Evolutionary conservation across 2,329 filamentous ascomycete genomes (phyloP), one percentile per base, ranked within the genome.

Genomic region (Tolypocladium tropicale): DNA sequence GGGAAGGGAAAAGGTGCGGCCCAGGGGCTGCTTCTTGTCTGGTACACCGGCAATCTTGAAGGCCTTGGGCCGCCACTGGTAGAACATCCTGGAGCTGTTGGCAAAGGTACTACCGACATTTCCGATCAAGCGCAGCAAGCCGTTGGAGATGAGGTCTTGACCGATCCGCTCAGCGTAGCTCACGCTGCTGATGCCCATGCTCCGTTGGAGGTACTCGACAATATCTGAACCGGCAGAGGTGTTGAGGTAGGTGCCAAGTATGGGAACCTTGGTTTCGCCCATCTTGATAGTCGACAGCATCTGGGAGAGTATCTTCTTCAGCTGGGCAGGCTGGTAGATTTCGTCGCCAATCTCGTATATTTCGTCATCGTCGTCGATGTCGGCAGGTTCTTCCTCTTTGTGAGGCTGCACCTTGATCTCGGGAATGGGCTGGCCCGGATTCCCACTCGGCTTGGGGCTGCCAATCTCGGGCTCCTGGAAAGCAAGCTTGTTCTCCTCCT

Each of bases 401-500:
- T 84, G 82, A 50, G 87, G 80, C 23, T 88, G 84, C 43, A 97
- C 85, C 71, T 96, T 95, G 72, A 99, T 95, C 68, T 91, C 92
- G 49, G 89, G 89, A 43, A 90, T 88, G 37, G 73, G 71, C 55
- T 82, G 79, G 57, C 21, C 39, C 12, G 64, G 65, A 39, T 77
- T 70, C 52, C 81, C 78, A 54, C 58, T 65, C 46, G 77, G 69
- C 69, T 84, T 78, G 3, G 88, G 86, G 70, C 88, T 91, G 70
- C 88, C 91, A 36, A 71, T 77, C 64, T 86, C 82, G 2, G 91
- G 90, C 62, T 92, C 90, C 71, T 96, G 91, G 73, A 99, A 99
- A 41, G 92, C 94, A 55, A 99, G 81, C 74, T 99, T 97, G 72
- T 96, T 96, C 77, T 99, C 95, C 73, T 99, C 94, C 70, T 99